phyloP scores from a whole-genome alignment of 2,329 filamentous ascomycete genomes.

The Aspergillus sp. region DNA sequence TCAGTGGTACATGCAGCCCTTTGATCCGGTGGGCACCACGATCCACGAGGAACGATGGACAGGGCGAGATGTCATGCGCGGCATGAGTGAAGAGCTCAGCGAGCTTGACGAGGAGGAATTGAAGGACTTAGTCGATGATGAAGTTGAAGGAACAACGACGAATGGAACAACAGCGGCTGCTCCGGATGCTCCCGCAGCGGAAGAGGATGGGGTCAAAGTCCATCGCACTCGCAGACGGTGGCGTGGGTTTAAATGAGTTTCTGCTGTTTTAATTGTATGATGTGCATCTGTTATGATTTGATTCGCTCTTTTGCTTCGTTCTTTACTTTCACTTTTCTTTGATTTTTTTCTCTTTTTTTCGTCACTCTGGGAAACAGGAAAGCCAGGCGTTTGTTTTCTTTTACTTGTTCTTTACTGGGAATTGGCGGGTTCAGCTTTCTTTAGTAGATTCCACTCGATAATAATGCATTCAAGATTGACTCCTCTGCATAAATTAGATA shows the following conservation, averaged over 20 bases:
- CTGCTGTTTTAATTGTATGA: constrained; percentile 5
- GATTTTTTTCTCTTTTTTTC: not conserved
- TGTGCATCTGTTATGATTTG: constrained; percentile 1
- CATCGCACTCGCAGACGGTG: constrained; percentile 27
- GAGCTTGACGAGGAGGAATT: constrained; percentile 91
- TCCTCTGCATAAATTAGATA: no score
- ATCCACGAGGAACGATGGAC: constrained; percentile 71
- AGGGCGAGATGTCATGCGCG: constrained; percentile 65
- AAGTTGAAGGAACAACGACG: constrained; percentile 17
- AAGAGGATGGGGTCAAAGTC: constrained; percentile 16
- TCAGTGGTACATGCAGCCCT: constrained; percentile 80
- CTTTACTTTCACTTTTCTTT: not conserved
- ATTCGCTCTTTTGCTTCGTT: no score
- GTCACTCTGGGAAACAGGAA: not conserved
- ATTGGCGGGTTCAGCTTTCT: not conserved
- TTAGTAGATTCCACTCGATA: not conserved
- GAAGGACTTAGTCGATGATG: constrained; percentile 61
- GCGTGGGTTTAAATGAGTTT: constrained; percentile 22
- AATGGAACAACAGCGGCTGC: constrained; percentile 10
- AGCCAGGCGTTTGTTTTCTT: constrained; percentile 8
- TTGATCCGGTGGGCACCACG: constrained; percentile 75
- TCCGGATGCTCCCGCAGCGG: constrained; percentile 4
- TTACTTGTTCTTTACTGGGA: no score
- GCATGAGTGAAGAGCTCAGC: constrained; percentile 80
- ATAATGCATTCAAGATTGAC: no score